Evolutionary conservation across 73 alveolate species (phyloP).

Genomic region (Breviolum minutum): DNA sequence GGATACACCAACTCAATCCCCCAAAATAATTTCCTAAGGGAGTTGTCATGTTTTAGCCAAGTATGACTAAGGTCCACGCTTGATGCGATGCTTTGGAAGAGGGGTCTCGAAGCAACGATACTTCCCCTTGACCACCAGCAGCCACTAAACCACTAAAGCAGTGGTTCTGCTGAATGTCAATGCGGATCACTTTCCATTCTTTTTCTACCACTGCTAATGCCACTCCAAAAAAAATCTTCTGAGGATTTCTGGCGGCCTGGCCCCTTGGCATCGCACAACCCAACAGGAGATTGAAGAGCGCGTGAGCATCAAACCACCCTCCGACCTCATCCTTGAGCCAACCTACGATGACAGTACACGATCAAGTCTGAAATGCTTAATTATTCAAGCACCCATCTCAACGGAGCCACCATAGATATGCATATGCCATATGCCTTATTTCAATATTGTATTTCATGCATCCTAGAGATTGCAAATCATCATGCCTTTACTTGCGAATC

Average conservation of each 20-base stretch:
- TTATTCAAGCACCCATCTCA: not conserved
- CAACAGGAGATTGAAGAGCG: not conserved
- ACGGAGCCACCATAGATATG: not conserved
- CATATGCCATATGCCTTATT: not conserved
- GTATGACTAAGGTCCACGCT: not conserved
- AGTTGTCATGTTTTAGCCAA: no score
- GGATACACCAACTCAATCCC: no score
- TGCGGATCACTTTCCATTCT: not conserved
- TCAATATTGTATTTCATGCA: not conserved
- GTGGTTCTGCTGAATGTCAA: not conserved
- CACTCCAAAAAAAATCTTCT: not conserved
- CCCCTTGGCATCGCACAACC: not conserved
- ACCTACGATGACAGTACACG: no score
- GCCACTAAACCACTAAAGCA: not conserved
- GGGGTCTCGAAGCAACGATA: not conserved
- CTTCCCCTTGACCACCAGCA: not conserved
- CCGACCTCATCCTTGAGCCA: no score
- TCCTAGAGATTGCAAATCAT: not conserved
- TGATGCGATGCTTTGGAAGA: not conserved
- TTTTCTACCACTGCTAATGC: no score
- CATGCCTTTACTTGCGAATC: no score
- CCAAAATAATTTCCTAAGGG: no score
- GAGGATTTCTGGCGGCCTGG: not conserved
- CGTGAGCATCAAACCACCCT: no score
- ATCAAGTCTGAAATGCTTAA: not conserved